Evolutionary conservation across 495 filamentous ascomycete genomes (phyloP).

Genomic region (Bacidia rubella): DNA sequence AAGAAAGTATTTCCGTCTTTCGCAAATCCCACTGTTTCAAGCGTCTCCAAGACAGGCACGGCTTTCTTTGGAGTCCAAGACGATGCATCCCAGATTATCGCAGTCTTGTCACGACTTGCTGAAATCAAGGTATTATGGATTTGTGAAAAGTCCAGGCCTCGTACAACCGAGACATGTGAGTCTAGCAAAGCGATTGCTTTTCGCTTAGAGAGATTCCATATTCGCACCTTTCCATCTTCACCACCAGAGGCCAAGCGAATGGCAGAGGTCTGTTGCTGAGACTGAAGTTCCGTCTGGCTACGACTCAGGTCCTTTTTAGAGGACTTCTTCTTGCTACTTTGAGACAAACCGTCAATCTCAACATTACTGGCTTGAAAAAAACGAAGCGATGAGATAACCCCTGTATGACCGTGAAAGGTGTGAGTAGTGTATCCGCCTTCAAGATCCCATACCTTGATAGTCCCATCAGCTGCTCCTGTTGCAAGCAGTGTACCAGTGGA

Average conservation of each 20-base stretch:
- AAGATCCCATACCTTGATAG: slow-evolving; percentile 95
- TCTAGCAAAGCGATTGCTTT: slow-evolving; percentile 66
- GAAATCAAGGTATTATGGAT: slow-evolving; percentile 64
- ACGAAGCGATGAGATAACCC: slow-evolving; percentile 75
- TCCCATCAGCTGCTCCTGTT: slow-evolving; percentile 81
- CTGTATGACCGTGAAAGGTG: slow-evolving; percentile 83
- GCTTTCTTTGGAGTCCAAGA: slow-evolving; percentile 76
- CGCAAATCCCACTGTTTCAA: slow-evolving; percentile 76
- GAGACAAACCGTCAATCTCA: slow-evolving; percentile 24
- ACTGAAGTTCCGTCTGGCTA: slow-evolving; percentile 31
- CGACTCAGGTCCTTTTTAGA: slow-evolving; percentile 31
- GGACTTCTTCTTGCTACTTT: slow-evolving; percentile 31
- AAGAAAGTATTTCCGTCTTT: slow-evolving; percentile 53
- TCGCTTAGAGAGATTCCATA: slow-evolving; percentile 84
- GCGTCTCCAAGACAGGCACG: slow-evolving; percentile 68
- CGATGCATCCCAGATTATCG: slow-evolving; percentile 75
- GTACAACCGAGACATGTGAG: slow-evolving; percentile 85
- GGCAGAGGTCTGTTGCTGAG: slow-evolving; percentile 30
- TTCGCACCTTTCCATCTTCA: slow-evolving; percentile 79
- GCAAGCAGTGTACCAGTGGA: slow-evolving; percentile 78
- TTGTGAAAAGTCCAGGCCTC: slow-evolving; percentile 64
- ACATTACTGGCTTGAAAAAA: slow-evolving; percentile 62
- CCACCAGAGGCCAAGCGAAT: slow-evolving; percentile 81
- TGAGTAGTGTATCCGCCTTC: slow-evolving; percentile 82
- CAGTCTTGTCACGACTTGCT: slow-evolving; percentile 88